Evolutionary conservation across 2,329 filamentous ascomycete species (phyloP).

Genomic region (Pestalotiopsis sp.): DNA sequence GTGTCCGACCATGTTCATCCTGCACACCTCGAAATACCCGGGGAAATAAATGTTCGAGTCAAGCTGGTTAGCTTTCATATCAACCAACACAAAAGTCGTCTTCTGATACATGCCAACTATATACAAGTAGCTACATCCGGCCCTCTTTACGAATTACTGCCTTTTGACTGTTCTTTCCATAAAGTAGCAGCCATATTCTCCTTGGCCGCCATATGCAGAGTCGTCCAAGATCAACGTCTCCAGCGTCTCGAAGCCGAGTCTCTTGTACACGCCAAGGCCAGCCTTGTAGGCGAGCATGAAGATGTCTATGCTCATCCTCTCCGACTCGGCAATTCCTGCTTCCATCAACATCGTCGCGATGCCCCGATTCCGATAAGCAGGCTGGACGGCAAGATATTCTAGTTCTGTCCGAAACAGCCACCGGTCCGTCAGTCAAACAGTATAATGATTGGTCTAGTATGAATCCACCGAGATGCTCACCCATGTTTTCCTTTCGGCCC

Average conservation of each 20-base stretch:
- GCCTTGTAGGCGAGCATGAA: conserved; percentile 23
- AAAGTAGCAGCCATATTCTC: conserved; percentile 22
- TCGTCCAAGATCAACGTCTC: conserved; percentile 24
- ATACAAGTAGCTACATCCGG: not conserved
- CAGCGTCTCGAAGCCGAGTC: conserved; percentile 23
- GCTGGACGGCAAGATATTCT: conserved; percentile 28
- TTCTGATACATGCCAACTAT: not conserved
- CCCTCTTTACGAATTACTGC: not conserved
- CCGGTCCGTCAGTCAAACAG: not conserved
- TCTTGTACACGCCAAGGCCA: conserved; percentile 21
- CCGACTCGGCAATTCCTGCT: conserved; percentile 22
- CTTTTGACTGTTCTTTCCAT: conserved; percentile 19
- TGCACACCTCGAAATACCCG: not conserved
- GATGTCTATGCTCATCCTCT: conserved; percentile 24
- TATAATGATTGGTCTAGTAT: not conserved
- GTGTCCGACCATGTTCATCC: not conserved
- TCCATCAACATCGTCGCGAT: conserved; percentile 24
- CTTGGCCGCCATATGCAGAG: conserved; percentile 22
- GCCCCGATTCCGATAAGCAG: conserved; percentile 21
- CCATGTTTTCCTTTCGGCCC: conserved; percentile 18
- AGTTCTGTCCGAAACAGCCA: conserved; percentile 18
- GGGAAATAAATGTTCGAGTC: not conserved
- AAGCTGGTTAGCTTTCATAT: not conserved
- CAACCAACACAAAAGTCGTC: not conserved
- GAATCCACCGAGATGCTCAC: conserved; percentile 11